These are phyloP conservation scores for Podaxis carcinomalis DNA, from an alignment of 768 basidiomycete species.

Conservation along the genomic window DNA sequence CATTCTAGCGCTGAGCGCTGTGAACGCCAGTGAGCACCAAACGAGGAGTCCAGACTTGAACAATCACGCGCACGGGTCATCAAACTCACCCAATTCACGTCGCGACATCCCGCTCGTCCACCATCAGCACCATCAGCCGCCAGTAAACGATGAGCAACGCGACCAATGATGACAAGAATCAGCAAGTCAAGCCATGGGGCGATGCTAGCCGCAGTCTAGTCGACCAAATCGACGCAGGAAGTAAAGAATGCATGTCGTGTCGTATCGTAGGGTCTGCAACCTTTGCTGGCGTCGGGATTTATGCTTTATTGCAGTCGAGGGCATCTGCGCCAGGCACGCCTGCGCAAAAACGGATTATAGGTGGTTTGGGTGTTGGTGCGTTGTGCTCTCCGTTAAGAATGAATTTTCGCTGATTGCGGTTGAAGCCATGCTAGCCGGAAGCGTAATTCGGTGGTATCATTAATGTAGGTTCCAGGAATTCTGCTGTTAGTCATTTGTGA, in stretches of 20 bases:
- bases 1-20: not conserved
- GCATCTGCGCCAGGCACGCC: slow-evolving; percentile 56
- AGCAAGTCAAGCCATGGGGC: not conserved
- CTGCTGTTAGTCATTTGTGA: not conserved
- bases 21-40: not conserved
- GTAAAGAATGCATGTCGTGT: slow-evolving; percentile 64
- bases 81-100: not conserved
- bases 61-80: not conserved
- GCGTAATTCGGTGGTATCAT: slow-evolving; percentile 36
- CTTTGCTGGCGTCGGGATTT: slow-evolving; percentile 58
- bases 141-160: not conserved
- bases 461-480: slow-evolving; percentile 14
- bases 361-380: slow-evolving; percentile 57
- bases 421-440: slow-evolving; percentile 31
- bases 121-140: not conserved
- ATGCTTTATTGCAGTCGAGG: slow-evolving; percentile 65
- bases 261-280: slow-evolving; percentile 63
- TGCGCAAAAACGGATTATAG: slow-evolving; percentile 58
- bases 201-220: slow-evolving; percentile 2
- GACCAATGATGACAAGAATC: not conserved
- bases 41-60: not conserved
- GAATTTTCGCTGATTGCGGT: not conserved
- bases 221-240: slow-evolving; percentile 8
- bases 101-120: not conserved
- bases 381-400: slow-evolving; percentile 13